These are phyloP conservation scores for Suhomyces tanzawaensis DNA, from an alignment of 805 yeast species.

Conservation along the genomic window DNA sequence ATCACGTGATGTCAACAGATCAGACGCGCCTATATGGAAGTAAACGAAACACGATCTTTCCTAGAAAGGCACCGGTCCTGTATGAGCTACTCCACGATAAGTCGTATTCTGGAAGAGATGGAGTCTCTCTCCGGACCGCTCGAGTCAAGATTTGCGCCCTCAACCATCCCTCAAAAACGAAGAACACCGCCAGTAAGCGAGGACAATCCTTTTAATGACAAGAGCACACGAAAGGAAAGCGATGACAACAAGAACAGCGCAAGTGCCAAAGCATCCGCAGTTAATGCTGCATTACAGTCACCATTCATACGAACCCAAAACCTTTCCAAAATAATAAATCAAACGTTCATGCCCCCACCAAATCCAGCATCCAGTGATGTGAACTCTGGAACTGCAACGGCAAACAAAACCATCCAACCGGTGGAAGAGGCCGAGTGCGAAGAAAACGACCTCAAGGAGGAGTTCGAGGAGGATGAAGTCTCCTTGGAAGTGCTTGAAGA, in stretches of 20 bases:
- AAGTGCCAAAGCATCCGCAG: neutral
- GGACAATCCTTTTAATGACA: slow-evolving; percentile 32
- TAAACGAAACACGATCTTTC: neutral
- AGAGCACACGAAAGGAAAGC: neutral
- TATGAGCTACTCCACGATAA: neutral
- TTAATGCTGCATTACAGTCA: neutral
- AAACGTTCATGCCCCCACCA: neutral
- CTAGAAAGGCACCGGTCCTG: no score
- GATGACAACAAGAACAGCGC: neutral
- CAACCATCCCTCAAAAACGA: neutral
- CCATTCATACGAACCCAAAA: slow-evolving; percentile 5
- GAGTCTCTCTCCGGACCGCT: no score
- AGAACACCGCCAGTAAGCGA: slow-evolving; percentile 11
- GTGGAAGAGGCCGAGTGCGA: slow-evolving; percentile 1
- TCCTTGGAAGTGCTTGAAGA: slow-evolving; percentile 56
- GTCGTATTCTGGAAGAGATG: neutral
- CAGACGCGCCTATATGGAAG: neutral
- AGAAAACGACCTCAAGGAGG: slow-evolving; percentile 1
- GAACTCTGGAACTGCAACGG: neutral
- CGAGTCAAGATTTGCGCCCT: no score
- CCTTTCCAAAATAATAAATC: slow-evolving; percentile 2
- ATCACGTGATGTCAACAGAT: neutral
- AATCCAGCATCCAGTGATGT: neutral
- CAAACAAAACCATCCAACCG: slow-evolving; percentile 2
- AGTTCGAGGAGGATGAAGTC: slow-evolving; percentile 43